Base-by-base conservation (phyloP, 2,329 filamentous ascomycete genomes). In the Aspergillus neotritici region DNA sequence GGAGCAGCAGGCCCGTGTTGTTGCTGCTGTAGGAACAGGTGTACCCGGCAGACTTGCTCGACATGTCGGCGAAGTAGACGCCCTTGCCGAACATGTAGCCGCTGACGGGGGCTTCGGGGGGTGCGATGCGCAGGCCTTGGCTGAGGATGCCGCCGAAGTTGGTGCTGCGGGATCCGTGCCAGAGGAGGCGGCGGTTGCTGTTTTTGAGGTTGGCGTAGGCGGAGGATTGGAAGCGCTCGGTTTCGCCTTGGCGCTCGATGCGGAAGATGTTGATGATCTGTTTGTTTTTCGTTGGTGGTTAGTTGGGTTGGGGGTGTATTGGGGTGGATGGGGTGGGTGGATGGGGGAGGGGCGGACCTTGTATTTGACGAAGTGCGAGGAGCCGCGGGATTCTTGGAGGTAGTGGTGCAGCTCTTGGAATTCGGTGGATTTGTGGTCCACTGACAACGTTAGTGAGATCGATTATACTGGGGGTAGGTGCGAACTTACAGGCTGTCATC, bases 61-160 rank as follows among this genome's bases (percentile, higher is more conserved):
- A 84, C 75, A 89, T 89, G 57, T 94, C 87, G 2, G 87, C 87
- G 2, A 94, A 77, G 60, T 94, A 94, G 36, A 94, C 85, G 34
- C 88, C 88, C 65, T 94, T 94, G 44, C 84, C 88, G 53, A 94
- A 94, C 85, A 91, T 91, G 70, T 91, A 89, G 1, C 87, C 87
- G 4, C 75, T 78, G 0, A 82, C 82, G 0, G 87, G 89, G 0
- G 88, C 88, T 63, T 94, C 71, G 1, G 69, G 70, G 0, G 89
- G 89, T 5, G 89, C 89, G 52, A 94, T 94, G n/a, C 87, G 84
- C 5, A 95, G 77, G 51, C 89, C 89, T 64, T 94, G 87, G 44
- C 82, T 85, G 33, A 94, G 78, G 46, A 95, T 95, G 58, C 88
- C 89, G 58, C 84, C 87, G 52, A 83, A 94, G 63, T 94, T 94